Evolutionary conservation across 1,284 basidiomycete species (phyloP), one percentile per base, ranked within the genome.

Genomic region (Ganoderma boninense): DNA sequence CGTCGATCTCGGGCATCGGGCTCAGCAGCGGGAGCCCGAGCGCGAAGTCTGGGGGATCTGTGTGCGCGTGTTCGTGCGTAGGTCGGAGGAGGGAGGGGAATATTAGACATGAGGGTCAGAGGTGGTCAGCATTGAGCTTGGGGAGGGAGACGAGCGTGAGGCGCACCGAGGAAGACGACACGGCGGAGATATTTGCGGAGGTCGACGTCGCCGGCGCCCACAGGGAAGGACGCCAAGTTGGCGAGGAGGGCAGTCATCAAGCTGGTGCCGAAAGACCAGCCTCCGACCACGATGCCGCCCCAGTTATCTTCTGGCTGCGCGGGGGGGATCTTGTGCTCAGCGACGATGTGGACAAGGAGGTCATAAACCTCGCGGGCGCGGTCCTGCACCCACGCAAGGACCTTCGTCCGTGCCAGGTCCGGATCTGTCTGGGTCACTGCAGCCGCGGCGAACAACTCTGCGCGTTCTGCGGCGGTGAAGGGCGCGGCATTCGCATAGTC

Each of bases 281-380:
- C 64, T 14, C 14, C 52, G 3, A 69, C 49, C 8, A 57, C n/a
- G 64, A 69, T 57, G 20, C 64, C 68, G 2, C 68, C 68, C 1
- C 16, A 40, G 14, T 56, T 52, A 1, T 18, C 7, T 20, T 62
- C 44, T 5, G 23, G 46, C 1, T 26, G 14, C 16, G 60, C 2
- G 2, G 71, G 73, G 0, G 77, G 74, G 7, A 77, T 69, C n/a
- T 66, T 68, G 62, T 75, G 61, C 38, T 69, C 62, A 13, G 67
- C 59, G 46, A 79, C 71, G 43, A 77, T 60, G 64, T 71, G 74
- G 20, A 69, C 73, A 4, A 80, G 69, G 67, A 80, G 78, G 20
- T 67, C 69, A 16, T 73, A 76, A 73, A 56, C 75, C 64, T 54
- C 78, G 13, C 77, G 14, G 64, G 68, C 38, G 20, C 73, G 72